Evolutionary conservation across 139 green algal species (phyloP), one percentile per base, ranked within the genome.

Genomic region (Coccomyxa sp.): DNA sequence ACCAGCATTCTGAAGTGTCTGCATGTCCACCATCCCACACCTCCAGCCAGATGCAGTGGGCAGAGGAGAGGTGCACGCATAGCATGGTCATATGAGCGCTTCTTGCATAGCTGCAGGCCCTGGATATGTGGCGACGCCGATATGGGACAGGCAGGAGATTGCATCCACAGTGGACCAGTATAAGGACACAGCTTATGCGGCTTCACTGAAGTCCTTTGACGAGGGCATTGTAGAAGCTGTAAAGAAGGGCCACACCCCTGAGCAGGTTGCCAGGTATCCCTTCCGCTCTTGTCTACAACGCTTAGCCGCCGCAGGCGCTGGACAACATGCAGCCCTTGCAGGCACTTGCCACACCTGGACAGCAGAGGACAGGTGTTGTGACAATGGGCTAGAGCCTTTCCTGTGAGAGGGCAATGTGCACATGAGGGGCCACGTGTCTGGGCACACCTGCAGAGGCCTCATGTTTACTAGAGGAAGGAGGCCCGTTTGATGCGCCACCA

Each of bases 61-160:
- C 3, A 64, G 50, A 6, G 27, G 18, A 10, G 64, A 71, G 27
- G 64, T 37, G 64, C 64, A 38, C 64, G 18, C 27, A 71, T 34
- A 18, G 7, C 29, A 71, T 31, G 64, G 14, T 37, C 12, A 10
- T 3, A 71, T 18, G 27, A 10, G 10, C 18, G 6, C 29, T 71
- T 22, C 7, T 10, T 71, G 27, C 29, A 71, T 71, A 36, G 27
- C 7, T 36, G 27, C 33, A 74, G 70, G 74, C 27, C 73, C 73
- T 10, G 73, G 73, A 14, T 33, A 36, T 41, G 74, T 78, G 31
- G 50, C 44, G 8, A 41, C 74, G 8, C 41, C 34, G 9, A 78
- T 78, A 8, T 78, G 74, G 74, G 41, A 70, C 74, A 68, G 29
- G 41, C 29, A 39, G 12, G 16, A 71, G 74, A 16, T 27, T 14